Conservation (phyloP, 2,329 filamentous ascomycete species). For the Colletotrichum falcatum region DNA sequence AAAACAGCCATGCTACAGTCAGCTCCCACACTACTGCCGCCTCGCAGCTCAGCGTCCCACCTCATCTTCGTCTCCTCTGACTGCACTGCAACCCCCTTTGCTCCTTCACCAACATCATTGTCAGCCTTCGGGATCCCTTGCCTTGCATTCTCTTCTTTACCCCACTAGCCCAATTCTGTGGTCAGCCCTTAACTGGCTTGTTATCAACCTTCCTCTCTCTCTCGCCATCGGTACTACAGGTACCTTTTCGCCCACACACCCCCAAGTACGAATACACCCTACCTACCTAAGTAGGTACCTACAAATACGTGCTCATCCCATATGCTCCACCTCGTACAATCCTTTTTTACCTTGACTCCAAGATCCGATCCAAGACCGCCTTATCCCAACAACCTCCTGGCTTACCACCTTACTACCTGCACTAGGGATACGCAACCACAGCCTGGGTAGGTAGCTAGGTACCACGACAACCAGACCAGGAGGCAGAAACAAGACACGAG, state of each 20-base stretch:
- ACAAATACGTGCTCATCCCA: constrained; percentile 13
- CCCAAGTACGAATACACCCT: neutral
- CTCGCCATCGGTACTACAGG: neutral
- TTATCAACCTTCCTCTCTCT: neutral
- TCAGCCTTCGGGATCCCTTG: neutral
- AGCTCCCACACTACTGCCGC: constrained; percentile 5
- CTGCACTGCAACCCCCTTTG: constrained; percentile 5
- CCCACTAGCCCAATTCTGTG: neutral
- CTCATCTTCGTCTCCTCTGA: constrained; percentile 7
- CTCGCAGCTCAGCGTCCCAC: neutral
- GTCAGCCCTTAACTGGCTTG: constrained; percentile 13
- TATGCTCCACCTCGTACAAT: constrained; percentile 23
- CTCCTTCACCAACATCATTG: neutral
- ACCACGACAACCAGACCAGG: neutral
- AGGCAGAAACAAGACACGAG: constrained; percentile 11
- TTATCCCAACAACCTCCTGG: constrained; percentile 26
- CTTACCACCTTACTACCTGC: neutral
- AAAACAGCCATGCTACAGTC: constrained; percentile 14
- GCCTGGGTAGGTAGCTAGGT: neutral
- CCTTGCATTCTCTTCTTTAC: constrained; percentile 7
- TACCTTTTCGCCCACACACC: constrained; percentile 11
- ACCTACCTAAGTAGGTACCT: neutral
- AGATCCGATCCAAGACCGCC: constrained; percentile 31
- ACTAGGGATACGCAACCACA: neutral
- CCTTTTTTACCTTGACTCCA: constrained; percentile 10